A percentile compares a stretch with the other conserved stretches of the same genome.
Evolutionary conservation across 768 basidiomycete species (phyloP).

Genomic region (Russula brevipes): DNA sequence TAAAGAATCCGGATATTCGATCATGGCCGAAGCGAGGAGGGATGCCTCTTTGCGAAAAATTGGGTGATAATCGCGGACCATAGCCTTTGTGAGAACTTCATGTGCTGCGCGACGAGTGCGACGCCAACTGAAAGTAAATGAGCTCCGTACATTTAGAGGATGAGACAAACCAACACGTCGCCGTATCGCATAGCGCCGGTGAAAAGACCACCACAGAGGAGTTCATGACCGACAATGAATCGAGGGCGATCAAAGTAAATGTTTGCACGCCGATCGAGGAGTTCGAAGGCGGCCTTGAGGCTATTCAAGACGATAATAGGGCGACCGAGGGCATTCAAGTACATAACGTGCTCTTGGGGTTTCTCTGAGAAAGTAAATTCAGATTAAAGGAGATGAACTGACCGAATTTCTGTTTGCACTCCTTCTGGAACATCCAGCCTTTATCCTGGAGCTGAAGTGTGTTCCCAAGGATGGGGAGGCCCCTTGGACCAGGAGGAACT

Average conservation of each 20-base stretch:
- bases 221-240: constrained; percentile 32
- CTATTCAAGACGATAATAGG: constrained; percentile 32
- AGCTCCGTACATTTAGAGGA: background rate
- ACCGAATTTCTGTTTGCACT: no score
- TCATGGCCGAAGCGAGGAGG: background rate
- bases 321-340: constrained; percentile 2
- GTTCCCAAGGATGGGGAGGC: constrained; percentile 9
- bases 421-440: constrained; percentile 8
- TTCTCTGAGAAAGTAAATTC: no score
- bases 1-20: background rate
- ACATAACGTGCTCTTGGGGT: constrained; percentile 5
- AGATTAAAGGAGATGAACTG: no score
- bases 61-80: constrained; percentile 1
- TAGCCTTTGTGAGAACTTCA: constrained; percentile 8
- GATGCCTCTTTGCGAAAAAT: constrained; percentile 5
- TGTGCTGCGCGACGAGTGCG: constrained; percentile 15
- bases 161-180: constrained; percentile 24
- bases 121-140: constrained; percentile 9
- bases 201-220: constrained; percentile 32
- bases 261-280: constrained; percentile 35
- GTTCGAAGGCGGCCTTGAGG: constrained; percentile 32
- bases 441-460: background rate
- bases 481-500: no score
- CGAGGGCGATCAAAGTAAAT: constrained; percentile 30
- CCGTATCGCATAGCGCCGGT: constrained; percentile 27